A percentile compares a stretch with the other conserved stretches of the same genome.
Conservation (phyloP, 305 asterid species). For the Fraxinus velutina region DNA sequence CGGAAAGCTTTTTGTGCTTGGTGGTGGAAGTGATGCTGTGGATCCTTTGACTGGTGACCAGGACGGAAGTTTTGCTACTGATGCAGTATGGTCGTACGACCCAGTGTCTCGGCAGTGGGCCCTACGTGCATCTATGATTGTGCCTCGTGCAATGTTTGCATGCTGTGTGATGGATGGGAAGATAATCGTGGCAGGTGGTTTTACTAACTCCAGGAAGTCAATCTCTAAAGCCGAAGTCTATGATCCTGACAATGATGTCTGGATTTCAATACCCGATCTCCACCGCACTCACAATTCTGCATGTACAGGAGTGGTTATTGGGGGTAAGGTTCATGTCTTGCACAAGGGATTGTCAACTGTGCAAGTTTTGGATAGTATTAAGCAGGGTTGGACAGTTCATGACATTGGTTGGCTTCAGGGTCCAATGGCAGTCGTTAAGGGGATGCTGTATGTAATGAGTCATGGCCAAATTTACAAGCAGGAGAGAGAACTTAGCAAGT, state of each 20-base stretch:
- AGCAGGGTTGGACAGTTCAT: constrained; percentile 79
- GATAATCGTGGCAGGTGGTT: constrained; percentile 94
- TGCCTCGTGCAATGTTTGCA: constrained; percentile 96
- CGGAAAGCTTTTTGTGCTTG: constrained; percentile 85
- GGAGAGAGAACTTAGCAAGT: constrained; percentile 56
- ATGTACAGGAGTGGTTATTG: constrained; percentile 76
- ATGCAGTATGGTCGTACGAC: constrained; percentile 90
- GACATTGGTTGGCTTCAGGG: constrained; percentile 94
- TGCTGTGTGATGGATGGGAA: constrained; percentile 88
- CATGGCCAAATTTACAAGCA: constrained; percentile 78
- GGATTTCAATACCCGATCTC: constrained; percentile 84
- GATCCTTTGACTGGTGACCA: constrained; percentile 93
- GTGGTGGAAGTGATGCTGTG: constrained; percentile 95
- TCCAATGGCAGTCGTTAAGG: constrained; percentile 81
- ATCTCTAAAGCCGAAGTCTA: constrained; percentile 87
- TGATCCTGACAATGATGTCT: constrained; percentile 71
- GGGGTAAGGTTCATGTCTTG: constrained; percentile 74
- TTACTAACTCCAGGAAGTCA: constrained; percentile 81
- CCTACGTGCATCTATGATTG: constrained; percentile 66
- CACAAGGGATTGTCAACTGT: constrained; percentile 89
- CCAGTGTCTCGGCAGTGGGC: constrained; percentile 64
- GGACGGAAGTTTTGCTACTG: constrained; percentile 88
- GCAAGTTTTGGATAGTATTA: constrained; percentile 63
- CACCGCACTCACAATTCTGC: constrained; percentile 81
- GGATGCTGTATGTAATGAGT: constrained; percentile 82